Evolutionary conservation across 2,329 filamentous ascomycete genomes (phyloP).

Genomic region (Aspergillus sp.): DNA sequence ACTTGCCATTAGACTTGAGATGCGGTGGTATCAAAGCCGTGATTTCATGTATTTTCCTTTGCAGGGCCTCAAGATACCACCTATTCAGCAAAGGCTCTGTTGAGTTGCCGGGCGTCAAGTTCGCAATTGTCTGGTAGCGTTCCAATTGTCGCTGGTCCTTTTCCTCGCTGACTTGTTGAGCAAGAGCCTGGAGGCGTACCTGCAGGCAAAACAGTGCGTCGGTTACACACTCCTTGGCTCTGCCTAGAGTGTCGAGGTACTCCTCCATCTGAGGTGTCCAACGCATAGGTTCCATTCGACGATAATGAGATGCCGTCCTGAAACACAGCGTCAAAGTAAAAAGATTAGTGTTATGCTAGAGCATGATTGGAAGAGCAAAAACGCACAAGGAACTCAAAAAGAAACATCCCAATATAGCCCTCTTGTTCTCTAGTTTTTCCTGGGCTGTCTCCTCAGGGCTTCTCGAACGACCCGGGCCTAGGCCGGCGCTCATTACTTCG

Average conservation of each 20-base stretch:
- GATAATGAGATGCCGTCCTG: neutral
- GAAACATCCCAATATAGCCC: neutral
- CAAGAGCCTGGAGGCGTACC: neutral
- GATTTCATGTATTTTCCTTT: neutral
- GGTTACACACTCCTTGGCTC: neutral
- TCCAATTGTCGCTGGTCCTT: neutral
- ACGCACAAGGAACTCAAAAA: neutral
- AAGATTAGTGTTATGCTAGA: neutral
- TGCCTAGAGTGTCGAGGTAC: neutral
- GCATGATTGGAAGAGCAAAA: neutral
- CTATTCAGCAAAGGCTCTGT: neutral
- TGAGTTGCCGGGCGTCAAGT: neutral
- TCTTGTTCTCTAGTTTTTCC: neutral
- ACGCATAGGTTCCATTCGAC: neutral
- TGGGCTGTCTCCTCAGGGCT: neutral
- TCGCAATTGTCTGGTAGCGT: neutral
- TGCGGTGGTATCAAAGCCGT: neutral
- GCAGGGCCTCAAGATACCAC: neutral
- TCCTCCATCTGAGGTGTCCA: conserved; percentile 1
- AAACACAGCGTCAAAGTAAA: neutral
- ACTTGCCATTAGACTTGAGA: neutral
- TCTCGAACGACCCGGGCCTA: neutral
- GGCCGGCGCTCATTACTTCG: neutral
- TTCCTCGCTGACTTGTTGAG: neutral
- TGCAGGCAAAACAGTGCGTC: neutral